Percentiles rank a stretch among this genome's conserved stretches.
These are phyloP conservation scores for Pseudogymnoascus sp. DNA, from an alignment of 2,329 filamentous ascomycete genomes.

Conservation along the genomic window DNA sequence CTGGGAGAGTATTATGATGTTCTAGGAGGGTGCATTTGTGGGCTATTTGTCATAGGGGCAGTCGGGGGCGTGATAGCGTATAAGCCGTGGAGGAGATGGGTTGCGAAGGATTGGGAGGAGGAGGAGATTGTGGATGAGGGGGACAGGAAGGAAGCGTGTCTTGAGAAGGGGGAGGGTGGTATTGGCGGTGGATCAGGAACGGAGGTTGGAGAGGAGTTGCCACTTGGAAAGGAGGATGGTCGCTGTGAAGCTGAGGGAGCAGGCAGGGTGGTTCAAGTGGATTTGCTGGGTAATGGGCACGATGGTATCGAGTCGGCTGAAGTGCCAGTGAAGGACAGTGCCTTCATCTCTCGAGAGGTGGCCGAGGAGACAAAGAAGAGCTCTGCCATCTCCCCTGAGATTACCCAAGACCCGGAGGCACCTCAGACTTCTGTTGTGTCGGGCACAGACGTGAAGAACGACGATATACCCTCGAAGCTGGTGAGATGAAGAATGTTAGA, in stretches of 20 bases:
- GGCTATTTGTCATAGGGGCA: conserved; percentile 68
- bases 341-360: not conserved
- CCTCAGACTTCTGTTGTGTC: not conserved
- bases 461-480: not conserved
- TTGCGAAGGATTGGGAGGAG: conserved; percentile 33
- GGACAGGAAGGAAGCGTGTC: not conserved
- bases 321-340: not conserved
- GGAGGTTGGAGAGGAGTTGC: not conserved
- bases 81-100: conserved; percentile 64
- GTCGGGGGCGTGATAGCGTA: conserved; percentile 59
- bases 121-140: not conserved
- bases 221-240: not conserved
- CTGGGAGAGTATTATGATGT: conserved; percentile 78
- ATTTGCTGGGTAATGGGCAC: not conserved
- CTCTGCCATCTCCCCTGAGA: not conserved
- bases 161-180: not conserved
- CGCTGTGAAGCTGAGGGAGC: not conserved
- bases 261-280: not conserved
- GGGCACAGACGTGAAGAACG: not conserved
- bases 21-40: conserved; percentile 80
- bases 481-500: not conserved
- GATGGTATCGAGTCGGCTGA: not conserved
- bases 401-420: not conserved
- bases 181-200: not conserved
- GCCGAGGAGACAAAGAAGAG: not conserved